Conservation (phyloP, 768 basidiomycete genomes). For the Pleurotus cornucopiae region DNA sequence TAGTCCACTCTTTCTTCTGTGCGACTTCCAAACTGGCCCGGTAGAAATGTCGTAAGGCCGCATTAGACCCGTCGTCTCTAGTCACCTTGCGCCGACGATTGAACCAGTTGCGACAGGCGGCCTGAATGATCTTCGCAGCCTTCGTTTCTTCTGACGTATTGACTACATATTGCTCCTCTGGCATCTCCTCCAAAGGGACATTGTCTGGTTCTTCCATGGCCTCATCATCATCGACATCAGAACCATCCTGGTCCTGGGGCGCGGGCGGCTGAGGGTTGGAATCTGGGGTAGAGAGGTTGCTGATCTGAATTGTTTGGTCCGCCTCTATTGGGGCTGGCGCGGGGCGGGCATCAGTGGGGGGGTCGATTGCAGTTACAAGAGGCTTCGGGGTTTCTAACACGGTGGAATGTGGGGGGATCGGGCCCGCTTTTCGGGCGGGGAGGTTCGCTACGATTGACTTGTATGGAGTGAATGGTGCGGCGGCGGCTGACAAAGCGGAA, state of each 20-base stretch:
- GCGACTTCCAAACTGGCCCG: conserved; percentile 22
- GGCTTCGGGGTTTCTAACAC: too few relatives aligned
- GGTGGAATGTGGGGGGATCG: neutral
- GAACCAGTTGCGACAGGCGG: conserved; percentile 7
- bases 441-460: neutral
- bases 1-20: conserved; percentile 22
- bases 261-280: neutral
- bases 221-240: neutral
- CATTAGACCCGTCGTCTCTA: conserved; percentile 11
- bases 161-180: neutral
- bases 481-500: neutral
- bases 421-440: neutral
- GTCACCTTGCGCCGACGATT: conserved; percentile 5
- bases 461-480: conserved; percentile 7
- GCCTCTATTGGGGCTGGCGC: too few relatives aligned
- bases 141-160: conserved; percentile 18
- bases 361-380: too few relatives aligned
- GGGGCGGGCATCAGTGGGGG: too few relatives aligned
- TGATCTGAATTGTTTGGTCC: too few relatives aligned
- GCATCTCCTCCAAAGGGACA: neutral
- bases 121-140: conserved; percentile 20
- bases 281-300: neutral
- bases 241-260: neutral
- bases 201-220: neutral
- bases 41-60: conserved; percentile 21